Evolutionary conservation across 2,329 filamentous ascomycete genomes (phyloP).

Genomic region (Leptographium galeiforme): DNA sequence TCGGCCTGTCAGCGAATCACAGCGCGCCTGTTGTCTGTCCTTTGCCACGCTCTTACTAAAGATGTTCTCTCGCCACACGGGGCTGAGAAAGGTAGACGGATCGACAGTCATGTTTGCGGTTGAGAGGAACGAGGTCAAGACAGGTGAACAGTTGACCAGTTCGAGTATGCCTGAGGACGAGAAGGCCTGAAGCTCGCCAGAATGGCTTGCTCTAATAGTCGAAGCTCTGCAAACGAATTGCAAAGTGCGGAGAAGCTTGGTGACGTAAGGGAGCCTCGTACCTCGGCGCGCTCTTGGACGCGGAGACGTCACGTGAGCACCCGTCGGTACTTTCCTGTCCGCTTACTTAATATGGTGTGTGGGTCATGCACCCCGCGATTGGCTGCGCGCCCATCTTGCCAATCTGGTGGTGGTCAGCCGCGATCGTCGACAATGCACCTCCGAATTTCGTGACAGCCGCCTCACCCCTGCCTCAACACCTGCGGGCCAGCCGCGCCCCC

Average conservation of each 20-base stretch:
- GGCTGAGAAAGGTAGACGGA: conserved; percentile 59
- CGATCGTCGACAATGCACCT: no score
- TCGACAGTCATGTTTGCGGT: conserved; percentile 9
- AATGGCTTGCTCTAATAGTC: no score
- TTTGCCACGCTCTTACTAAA: conserved; percentile 44
- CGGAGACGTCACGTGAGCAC: not conserved
- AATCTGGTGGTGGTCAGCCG: no score
- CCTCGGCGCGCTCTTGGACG: no score
- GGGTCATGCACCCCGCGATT: not conserved
- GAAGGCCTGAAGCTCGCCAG: no score
- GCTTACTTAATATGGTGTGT: not conserved
- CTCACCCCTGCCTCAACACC: not conserved
- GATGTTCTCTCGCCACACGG: conserved; percentile 75
- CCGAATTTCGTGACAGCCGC: not conserved
- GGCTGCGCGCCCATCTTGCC: not conserved
- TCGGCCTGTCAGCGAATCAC: not conserved
- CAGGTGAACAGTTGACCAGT: no score
- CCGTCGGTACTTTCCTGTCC: not conserved
- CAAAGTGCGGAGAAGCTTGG: no score
- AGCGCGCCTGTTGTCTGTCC: not conserved
- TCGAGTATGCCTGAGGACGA: no score
- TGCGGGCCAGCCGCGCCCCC: not conserved
- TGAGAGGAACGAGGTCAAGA: no score
- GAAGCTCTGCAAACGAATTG: no score
- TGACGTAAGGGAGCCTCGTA: no score